A percentile compares a stretch with the other conserved stretches of the same genome.
These are phyloP conservation scores for Blepharisma stoltei DNA, from an alignment of 73 alveolate species.

Conservation along the genomic window DNA sequence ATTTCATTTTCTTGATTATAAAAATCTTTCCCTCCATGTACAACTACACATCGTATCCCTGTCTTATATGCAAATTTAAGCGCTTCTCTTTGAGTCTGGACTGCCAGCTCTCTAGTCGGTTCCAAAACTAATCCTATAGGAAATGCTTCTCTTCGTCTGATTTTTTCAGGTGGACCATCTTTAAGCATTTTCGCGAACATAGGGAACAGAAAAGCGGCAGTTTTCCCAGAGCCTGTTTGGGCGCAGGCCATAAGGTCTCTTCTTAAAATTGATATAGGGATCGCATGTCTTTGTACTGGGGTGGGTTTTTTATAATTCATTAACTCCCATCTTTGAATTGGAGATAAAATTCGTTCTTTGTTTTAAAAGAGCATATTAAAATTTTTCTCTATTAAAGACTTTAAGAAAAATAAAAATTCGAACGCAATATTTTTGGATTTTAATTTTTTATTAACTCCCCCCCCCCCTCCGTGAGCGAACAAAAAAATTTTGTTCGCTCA, in stretches of 20 bases:
- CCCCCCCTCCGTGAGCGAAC: too few relatives aligned
- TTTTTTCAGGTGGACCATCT: conserved; percentile 64
- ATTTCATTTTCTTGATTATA: conserved; percentile 61
- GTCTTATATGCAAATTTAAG: conserved; percentile 44
- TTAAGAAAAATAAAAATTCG: too few relatives aligned
- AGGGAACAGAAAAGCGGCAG: conserved; percentile 63
- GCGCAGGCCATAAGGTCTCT: conserved; percentile 67
- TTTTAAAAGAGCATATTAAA: too few relatives aligned
- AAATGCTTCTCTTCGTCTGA: background rate
- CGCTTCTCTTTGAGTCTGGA: conserved; percentile 70
- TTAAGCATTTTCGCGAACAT: conserved; percentile 52
- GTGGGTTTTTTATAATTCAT: conserved; percentile 28
- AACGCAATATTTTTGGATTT: too few relatives aligned
- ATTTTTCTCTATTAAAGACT: too few relatives aligned
- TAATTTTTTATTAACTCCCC: too few relatives aligned
- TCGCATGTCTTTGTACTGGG: conserved; percentile 17
- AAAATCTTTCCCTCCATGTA: conserved; percentile 68
- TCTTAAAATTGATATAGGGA: conserved; percentile 13
- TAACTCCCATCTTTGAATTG: too few relatives aligned
- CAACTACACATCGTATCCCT: conserved; percentile 53
- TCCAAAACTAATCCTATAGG: conserved; percentile 92
- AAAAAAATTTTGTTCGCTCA: too few relatives aligned
- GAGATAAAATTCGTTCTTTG: too few relatives aligned
- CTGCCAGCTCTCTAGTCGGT: conserved; percentile 95
- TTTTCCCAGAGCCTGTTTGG: conserved; percentile 68